These are phyloP conservation scores for Calonectria pteridis DNA, from an alignment of 2,329 filamentous ascomycete species.

Conservation along the genomic window DNA sequence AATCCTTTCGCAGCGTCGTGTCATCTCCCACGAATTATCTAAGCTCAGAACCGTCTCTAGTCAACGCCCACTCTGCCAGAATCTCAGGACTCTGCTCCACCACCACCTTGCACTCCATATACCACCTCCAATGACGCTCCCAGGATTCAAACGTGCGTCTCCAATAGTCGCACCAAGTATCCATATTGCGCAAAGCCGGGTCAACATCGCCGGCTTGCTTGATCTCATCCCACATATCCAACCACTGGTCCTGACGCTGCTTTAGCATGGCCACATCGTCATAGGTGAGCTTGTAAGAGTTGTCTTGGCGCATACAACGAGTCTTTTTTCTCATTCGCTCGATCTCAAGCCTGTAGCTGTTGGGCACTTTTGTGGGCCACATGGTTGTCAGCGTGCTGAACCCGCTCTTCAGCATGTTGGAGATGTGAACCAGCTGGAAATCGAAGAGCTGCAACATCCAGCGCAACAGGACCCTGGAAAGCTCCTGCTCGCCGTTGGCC, in stretches of 20 bases:
- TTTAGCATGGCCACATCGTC: constrained; percentile 9
- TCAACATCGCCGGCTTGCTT: background rate
- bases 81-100: constrained; percentile 16
- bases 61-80: constrained; percentile 29
- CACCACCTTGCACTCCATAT: constrained; percentile 11
- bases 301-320: background rate
- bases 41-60: background rate
- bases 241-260: constrained; percentile 3
- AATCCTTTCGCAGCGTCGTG: background rate
- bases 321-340: background rate
- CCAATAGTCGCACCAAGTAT: background rate
- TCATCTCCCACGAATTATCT: background rate
- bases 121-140: constrained; percentile 27
- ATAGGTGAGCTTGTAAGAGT: background rate
- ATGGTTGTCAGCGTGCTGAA: background rate
- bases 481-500: background rate
- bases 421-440: background rate
- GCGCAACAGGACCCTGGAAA: background rate
- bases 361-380: background rate
- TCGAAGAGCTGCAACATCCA: background rate
- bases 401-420: background rate
- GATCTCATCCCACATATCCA: background rate
- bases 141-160: background rate
- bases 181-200: background rate
- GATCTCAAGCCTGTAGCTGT: background rate